phyloP scores from a whole-genome alignment of 345 rosid genomes.

The thale cress (Arabidopsis thaliana) region DNA sequence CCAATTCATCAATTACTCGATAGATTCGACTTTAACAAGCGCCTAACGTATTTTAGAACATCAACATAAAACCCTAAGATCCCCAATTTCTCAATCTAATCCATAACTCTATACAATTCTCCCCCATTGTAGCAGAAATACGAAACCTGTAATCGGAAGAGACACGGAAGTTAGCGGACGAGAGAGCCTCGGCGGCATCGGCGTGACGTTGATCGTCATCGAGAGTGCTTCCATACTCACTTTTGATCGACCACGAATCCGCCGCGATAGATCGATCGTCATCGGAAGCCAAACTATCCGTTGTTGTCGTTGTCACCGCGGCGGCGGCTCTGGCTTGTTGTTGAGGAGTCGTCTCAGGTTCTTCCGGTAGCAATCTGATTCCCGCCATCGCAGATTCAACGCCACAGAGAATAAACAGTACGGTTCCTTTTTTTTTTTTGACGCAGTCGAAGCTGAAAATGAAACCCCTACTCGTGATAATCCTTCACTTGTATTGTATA shows the following conservation, averaged over 20 bases:
- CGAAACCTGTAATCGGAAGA: conserved; percentile 80
- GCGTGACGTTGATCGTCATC: conserved; percentile 99
- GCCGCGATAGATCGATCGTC: conserved; percentile 98
- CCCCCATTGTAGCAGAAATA: neutral
- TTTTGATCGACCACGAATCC: conserved; percentile 98
- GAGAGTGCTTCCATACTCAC: conserved; percentile 97
- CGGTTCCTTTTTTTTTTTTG: conserved; percentile 20
- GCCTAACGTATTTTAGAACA: neutral
- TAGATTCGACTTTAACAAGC: neutral
- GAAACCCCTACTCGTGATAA: conserved; percentile 8
- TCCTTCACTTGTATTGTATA: neutral
- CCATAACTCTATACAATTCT: neutral
- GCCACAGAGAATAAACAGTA: conserved; percentile 9
- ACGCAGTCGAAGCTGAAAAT: conserved; percentile 29
- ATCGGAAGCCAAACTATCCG: conserved; percentile 88
- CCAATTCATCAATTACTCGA: conserved; percentile 23
- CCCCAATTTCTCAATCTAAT: conserved; percentile 4
- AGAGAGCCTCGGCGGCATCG: conserved; percentile 91
- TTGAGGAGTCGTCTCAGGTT: conserved; percentile 56
- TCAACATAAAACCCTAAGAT: conserved; percentile 31
- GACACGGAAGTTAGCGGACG: conserved; percentile 69
- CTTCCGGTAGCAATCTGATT: conserved; percentile 62
- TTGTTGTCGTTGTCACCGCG: conserved; percentile 21
- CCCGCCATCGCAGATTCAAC: conserved; percentile 65
- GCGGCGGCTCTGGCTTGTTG: conserved; percentile 46